Conservation (phyloP, 345 rosid species). For the Eucalyptus tenuipes region DNA sequence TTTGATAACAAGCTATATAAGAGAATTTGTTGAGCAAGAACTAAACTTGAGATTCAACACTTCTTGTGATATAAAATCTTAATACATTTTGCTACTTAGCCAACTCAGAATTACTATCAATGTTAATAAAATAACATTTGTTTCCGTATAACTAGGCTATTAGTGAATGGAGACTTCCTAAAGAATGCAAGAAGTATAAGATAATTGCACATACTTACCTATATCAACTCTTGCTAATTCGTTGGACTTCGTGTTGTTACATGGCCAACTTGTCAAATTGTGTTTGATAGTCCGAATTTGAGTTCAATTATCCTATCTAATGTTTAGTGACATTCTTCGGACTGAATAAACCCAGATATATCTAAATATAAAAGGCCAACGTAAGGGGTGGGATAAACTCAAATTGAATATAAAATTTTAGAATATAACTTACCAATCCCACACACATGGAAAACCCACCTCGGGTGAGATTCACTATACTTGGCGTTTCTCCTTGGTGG, state of each 20-base stretch:
- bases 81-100: neutral
- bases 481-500: neutral
- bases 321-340: neutral
- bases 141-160: neutral
- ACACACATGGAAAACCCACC: neutral
- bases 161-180: neutral
- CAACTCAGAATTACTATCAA: neutral
- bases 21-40: neutral
- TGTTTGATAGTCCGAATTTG: neutral
- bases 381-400: neutral
- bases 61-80: neutral
- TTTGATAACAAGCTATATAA: neutral
- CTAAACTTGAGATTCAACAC: neutral
- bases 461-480: neutral
- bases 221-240: neutral
- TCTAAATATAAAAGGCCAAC: no score
- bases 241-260: neutral
- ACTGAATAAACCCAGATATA: no score
- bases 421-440: neutral
- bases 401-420: no score
- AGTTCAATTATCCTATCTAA: accelerated
- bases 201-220: neutral
- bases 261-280: neutral
- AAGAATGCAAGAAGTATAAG: neutral
- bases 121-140: neutral